Evolutionary conservation across 805 yeast genomes (phyloP).

Genomic region (Tetrapisispora nanseiensis): DNA sequence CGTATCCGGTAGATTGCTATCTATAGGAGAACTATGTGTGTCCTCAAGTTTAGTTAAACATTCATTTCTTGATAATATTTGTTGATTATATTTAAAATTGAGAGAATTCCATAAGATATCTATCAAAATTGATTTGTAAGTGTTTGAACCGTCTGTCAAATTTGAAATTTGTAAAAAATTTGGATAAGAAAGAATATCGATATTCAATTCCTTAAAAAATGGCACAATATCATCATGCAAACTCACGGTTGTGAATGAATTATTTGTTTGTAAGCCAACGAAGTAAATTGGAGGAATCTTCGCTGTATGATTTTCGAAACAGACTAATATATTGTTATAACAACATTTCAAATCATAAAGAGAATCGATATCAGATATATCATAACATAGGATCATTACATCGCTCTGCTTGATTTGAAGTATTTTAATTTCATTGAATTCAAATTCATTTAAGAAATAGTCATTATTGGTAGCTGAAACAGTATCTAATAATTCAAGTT

Average conservation of each 20-base stretch:
- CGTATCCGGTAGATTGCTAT: not conserved
- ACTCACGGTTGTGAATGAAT: not conserved
- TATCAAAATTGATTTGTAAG: not conserved
- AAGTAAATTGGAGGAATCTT: slow-evolving; percentile 17
- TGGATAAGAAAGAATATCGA: not conserved
- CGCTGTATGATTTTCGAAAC: slow-evolving; percentile 8
- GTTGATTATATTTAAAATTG: not conserved
- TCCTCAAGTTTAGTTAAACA: not conserved
- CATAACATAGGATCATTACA: slow-evolving; percentile 23
- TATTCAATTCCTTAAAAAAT: not conserved
- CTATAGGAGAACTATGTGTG: not conserved
- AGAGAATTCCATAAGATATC: not conserved
- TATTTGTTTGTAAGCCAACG: slow-evolving; percentile 17
- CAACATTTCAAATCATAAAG: slow-evolving; percentile 14
- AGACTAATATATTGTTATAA: slow-evolving; percentile 14
- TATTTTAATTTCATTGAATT: slow-evolving; percentile 14
- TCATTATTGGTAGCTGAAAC: not conserved
- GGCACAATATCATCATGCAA: not conserved
- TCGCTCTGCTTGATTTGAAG: slow-evolving; percentile 25
- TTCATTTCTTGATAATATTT: not conserved
- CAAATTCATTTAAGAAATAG: slow-evolving; percentile 11
- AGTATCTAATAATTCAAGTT: slow-evolving; percentile 20
- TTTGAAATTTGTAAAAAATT: not conserved
- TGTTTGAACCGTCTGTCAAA: not conserved
- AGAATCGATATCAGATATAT: slow-evolving; percentile 14